These are phyloP conservation scores for Fistulifera pelliculosa DNA, from an alignment of 108 stramenopile genomes.

Conservation along the genomic window DNA sequence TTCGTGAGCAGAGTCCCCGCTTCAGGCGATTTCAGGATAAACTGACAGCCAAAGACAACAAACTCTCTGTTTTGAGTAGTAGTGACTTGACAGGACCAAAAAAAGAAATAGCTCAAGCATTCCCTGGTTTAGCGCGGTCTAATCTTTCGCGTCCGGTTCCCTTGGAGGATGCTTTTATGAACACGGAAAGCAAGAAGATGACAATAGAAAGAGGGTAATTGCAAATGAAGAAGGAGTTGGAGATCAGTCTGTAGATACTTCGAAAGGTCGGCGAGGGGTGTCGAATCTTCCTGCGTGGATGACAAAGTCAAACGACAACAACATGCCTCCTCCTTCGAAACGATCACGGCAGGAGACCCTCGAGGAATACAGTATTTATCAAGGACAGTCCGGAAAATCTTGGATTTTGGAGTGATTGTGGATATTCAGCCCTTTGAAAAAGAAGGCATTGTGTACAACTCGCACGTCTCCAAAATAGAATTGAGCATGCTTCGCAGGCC, in stretches of 20 bases:
- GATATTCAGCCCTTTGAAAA: constrained; percentile 28
- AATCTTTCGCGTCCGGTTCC: constrained; percentile 67
- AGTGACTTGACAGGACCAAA: constrained; percentile 25
- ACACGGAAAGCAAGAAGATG: constrained; percentile 18
- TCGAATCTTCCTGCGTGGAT: constrained; percentile 89
- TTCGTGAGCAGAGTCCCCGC: constrained; percentile 51
- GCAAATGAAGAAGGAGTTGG: constrained; percentile 4
- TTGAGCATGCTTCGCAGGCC: constrained; percentile 39
- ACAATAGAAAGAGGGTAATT: constrained; percentile 1
- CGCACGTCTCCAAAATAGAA: constrained; percentile 53
- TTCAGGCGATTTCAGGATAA: constrained; percentile 43
- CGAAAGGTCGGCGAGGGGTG: constrained; percentile 23
- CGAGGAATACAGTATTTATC: constrained; percentile 76
- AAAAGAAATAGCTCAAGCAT: constrained; percentile 36
- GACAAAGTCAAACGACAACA: constrained; percentile 34
- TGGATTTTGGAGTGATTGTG: constrained; percentile 91
- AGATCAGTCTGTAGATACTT: constrained; percentile 12
- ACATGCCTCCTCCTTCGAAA: constrained; percentile 8
- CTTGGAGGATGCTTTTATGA: constrained; percentile 82
- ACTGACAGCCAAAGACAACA: constrained; percentile 20
- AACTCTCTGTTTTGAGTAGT: constrained; percentile 2
- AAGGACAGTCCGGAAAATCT: constrained; percentile 72
- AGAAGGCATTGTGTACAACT: constrained; percentile 87
- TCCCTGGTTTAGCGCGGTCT: constrained; percentile 79
- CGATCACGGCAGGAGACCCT: constrained; percentile 14